These are phyloP conservation scores for Mallotus japonicus DNA, from an alignment of 441 rosid genomes.

Conservation along the genomic window DNA sequence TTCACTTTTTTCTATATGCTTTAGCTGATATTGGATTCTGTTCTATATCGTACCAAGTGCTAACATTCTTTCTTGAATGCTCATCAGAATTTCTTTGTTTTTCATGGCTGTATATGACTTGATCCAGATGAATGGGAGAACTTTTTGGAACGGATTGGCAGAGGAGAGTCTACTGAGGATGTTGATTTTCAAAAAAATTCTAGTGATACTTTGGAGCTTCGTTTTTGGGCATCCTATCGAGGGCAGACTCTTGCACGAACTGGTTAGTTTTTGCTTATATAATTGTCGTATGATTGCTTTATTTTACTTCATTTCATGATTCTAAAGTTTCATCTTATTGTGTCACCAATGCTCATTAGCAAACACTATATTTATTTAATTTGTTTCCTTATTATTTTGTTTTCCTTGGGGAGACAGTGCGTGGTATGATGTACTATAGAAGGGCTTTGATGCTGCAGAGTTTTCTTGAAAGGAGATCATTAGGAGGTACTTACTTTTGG, in stretches of 20 bases:
- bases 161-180: constrained; percentile 61
- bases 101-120: constrained; percentile 16
- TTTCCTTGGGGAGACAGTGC: constrained; percentile 55
- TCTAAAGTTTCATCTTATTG: constrained; percentile 15
- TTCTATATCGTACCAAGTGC: not conserved
- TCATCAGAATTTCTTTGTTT: not conserved
- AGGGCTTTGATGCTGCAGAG: constrained; percentile 98
- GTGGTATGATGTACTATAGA: constrained; percentile 99
- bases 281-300: not conserved
- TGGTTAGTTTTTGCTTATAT: constrained; percentile 45
- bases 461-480: constrained; percentile 70
- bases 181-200: constrained; percentile 72
- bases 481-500: constrained; percentile 56
- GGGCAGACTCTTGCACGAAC: constrained; percentile 98
- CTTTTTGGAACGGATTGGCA: constrained; percentile 89
- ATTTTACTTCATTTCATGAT: not conserved
- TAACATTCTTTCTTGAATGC: not conserved
- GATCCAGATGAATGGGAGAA: constrained; percentile 95
- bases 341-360: constrained; percentile 19
- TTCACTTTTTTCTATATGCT: not conserved
- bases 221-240: constrained; percentile 96
- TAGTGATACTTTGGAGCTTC: constrained; percentile 87
- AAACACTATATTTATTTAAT: constrained; percentile 7
- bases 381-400: constrained; percentile 20
- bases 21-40: not conserved